Evolutionary conservation across 495 filamentous ascomycete genomes (phyloP).

Genomic region (Pseudoneurospora amorphoporcata): DNA sequence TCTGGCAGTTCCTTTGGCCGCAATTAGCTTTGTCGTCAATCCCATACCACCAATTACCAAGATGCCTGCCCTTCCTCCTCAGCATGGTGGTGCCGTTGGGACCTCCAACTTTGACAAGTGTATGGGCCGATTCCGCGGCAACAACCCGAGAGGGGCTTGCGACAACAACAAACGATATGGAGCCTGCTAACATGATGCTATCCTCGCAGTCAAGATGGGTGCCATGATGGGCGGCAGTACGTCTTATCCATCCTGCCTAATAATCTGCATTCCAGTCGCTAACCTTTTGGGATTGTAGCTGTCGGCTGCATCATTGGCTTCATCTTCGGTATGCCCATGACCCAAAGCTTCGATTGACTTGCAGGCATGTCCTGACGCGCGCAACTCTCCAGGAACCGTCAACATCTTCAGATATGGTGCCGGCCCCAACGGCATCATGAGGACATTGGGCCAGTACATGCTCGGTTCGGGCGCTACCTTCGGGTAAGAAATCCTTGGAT

Average conservation of each 20-base stretch:
- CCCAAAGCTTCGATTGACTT: not conserved
- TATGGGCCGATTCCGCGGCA: constrained; percentile 30
- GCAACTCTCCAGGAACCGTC: constrained; percentile 58
- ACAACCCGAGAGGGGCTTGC: not conserved
- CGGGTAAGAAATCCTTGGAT: constrained; percentile 51
- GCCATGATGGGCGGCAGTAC: constrained; percentile 95
- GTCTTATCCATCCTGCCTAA: constrained; percentile 20
- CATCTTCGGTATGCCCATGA: constrained; percentile 63
- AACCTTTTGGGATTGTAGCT: constrained; percentile 41
- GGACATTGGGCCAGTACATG: constrained; percentile 95
- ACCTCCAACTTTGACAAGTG: constrained; percentile 89
- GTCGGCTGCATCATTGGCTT: constrained; percentile 95
- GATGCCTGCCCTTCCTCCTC: constrained; percentile 38
- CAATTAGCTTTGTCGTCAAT: constrained; percentile 1
- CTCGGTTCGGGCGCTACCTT: constrained; percentile 92
- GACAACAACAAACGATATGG: constrained; percentile 16
- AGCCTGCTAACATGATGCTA: constrained; percentile 14
- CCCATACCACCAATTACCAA: constrained; percentile 5
- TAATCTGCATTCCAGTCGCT: not conserved
- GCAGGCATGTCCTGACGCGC: not conserved
- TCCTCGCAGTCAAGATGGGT: constrained; percentile 80
- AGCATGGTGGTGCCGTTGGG: constrained; percentile 37
- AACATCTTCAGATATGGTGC: constrained; percentile 92
- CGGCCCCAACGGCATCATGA: constrained; percentile 84
- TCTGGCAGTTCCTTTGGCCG: not conserved